phyloP scores from a whole-genome alignment of 257 asterid genomes.

The Knoxia roxburghii region DNA sequence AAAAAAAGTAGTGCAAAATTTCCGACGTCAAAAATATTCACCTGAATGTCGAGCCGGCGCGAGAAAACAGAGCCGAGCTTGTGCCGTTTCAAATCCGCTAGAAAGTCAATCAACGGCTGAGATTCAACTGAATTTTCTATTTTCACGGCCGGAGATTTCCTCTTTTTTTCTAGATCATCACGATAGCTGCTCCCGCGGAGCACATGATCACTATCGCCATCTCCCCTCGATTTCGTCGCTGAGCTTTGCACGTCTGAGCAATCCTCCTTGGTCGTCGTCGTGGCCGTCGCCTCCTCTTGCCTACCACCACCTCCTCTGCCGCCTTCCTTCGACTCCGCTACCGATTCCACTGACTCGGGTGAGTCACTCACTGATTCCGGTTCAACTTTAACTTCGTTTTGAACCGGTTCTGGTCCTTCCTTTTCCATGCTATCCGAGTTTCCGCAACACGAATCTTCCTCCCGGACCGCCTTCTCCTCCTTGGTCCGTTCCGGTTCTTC shows the following conservation, averaged over 20 bases:
- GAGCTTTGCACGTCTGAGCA: slow-evolving; percentile 71
- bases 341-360: slow-evolving; percentile 38
- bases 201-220: slow-evolving; percentile 46
- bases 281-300: slow-evolving; percentile 1
- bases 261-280: slow-evolving; percentile 36
- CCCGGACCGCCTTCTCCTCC: slow-evolving; percentile 5
- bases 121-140: slow-evolving; percentile 30
- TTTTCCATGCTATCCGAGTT: slow-evolving; percentile 13
- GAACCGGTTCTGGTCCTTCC: slow-evolving; percentile 19
- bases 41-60: slow-evolving; percentile 79
- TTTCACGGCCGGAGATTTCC: slow-evolving; percentile 5
- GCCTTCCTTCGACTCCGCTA: slow-evolving; percentile 54
- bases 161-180: neutral
- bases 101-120: slow-evolving; percentile 53
- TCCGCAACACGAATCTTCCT: slow-evolving; percentile 14
- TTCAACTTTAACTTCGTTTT: slow-evolving; percentile 28
- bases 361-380: slow-evolving; percentile 35
- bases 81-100: slow-evolving; percentile 37
- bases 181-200: slow-evolving; percentile 23
- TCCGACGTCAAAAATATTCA: slow-evolving; percentile 16
- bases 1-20: too few species aligned
- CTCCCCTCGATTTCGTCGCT: slow-evolving; percentile 58
- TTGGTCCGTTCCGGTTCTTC: neutral
- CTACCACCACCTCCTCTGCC: slow-evolving; percentile 23
- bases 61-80: slow-evolving; percentile 50